A percentile compares a stretch with the other conserved stretches of the same genome.
phyloP scores from a whole-genome alignment of 75 land plant species.

The Azolla pinnata region DNA sequence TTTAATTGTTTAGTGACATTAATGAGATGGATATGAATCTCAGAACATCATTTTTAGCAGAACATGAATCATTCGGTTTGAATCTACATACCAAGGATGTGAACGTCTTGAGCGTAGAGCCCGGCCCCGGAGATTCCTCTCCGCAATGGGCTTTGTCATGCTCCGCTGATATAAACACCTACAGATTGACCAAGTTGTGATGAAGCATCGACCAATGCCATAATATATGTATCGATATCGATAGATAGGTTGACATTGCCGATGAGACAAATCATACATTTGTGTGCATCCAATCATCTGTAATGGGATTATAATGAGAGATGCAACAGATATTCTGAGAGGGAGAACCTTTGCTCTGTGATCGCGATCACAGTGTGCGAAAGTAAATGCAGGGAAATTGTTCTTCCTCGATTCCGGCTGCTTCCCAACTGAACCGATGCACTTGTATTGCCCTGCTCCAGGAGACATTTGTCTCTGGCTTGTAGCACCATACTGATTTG shows the following conservation, averaged over 20 bases:
- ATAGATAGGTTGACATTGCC: too few relatives aligned
- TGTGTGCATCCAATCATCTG: too few relatives aligned
- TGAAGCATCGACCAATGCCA: too few relatives aligned
- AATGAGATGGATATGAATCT: too few relatives aligned
- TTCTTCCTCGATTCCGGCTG: constrained; percentile 20
- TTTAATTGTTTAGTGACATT: too few relatives aligned
- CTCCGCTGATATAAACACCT: constrained; percentile 24
- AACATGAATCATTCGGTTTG: too few relatives aligned
- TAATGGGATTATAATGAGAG: too few relatives aligned
- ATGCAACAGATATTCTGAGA: too few relatives aligned
- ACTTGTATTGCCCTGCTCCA: constrained; percentile 24
- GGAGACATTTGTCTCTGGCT: constrained; percentile 10
- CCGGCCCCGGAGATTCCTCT: constrained; percentile 21
- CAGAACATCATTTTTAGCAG: too few relatives aligned
- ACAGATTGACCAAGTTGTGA: too few relatives aligned
- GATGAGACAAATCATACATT: too few relatives aligned
- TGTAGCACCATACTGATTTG: constrained; percentile 8
- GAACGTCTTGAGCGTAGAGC: background rate
- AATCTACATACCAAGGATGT: constrained; percentile 20
- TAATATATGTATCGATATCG: too few relatives aligned
- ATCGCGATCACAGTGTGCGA: constrained; percentile 16
- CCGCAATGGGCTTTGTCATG: constrained; percentile 21
- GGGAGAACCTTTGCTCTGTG: constrained; percentile 20
- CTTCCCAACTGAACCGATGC: constrained; percentile 26
- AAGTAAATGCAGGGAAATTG: constrained; percentile 14